Evolutionary conservation across 768 basidiomycete genomes (phyloP), one percentile per base, ranked within the genome.

Genomic region (Tylopilus cervinicoccineus): DNA sequence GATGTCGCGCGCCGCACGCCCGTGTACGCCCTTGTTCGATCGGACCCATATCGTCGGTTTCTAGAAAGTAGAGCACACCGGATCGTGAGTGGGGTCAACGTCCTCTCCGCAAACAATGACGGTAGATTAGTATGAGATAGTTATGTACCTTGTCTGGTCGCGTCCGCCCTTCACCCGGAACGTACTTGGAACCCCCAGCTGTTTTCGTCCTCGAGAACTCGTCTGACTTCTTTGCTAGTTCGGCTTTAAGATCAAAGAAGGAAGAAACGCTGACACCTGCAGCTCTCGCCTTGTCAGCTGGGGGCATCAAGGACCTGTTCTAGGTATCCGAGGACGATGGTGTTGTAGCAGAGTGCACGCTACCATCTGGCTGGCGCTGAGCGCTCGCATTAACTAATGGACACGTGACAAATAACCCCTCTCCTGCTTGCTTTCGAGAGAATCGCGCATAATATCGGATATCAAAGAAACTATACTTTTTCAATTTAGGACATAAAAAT

Each of bases 201-300:
- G 77, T 79, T 57, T 85, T 88, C 47, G 76, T 76, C 60, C 80
- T 85, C 16, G 79, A 66, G 27, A 88, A 74, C 52, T 86, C 83
- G 16, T 85, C 74, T 47, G 76, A 72, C 45, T 72, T 65, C 51
- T 72, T 74, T 1, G 69, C 69, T 2, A 81, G 63, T 45, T 78
- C 72, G 8, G 76, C 83, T 52, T 86, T 88, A 36, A 93, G 79
- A 59, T 91, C 87, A n/a, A 90, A 78, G 64, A 91, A 88, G 0
- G 90, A 88, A 49, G 76, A 77, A 5, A 84, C 75, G 51, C 80
- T 86, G 59, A 88, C 75, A 8, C 86, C 86, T 31, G 81, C 79
- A 14, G 81, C 82, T 60, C 79, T 85, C 0, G 81, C 75, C 63
- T 84, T 67, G 63, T 72, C 76, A 5, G 72, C 66, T 29, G 80